phyloP scores from a whole-genome alignment of 2,329 filamentous ascomycete genomes.

The Colletotrichum melonis region DNA sequence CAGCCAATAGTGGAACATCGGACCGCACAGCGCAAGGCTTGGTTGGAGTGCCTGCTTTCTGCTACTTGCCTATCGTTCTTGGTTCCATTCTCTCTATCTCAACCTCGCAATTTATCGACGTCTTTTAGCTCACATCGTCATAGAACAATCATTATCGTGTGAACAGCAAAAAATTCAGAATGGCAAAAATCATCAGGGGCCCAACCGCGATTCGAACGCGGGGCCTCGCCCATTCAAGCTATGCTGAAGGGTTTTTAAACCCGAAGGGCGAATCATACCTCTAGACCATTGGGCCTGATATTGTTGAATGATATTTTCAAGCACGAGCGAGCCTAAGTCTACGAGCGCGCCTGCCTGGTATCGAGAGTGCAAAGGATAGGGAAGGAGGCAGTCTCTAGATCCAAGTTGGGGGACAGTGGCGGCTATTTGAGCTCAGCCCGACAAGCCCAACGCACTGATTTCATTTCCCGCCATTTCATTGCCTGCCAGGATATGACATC shows the following conservation, averaged over 20 bases:
- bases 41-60: not conserved
- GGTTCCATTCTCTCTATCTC: too few species aligned
- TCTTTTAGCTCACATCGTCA: too few species aligned
- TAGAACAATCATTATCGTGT: too few species aligned
- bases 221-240: constrained; percentile 32
- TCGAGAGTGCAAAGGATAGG: not conserved
- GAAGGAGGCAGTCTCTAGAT: not conserved
- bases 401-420: not conserved
- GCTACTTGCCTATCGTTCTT: not conserved
- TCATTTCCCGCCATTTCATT: not conserved
- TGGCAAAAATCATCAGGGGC: constrained; percentile 5
- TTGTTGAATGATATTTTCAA: accelerated
- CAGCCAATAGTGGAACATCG: not conserved
- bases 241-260: constrained; percentile 10
- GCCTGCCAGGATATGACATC: not conserved
- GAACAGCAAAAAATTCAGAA: too few species aligned
- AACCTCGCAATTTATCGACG: too few species aligned
- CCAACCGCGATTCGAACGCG: constrained; percentile 32
- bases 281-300: constrained; percentile 30
- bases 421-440: not conserved
- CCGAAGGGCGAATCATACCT: constrained; percentile 35
- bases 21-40: too few species aligned
- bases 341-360: too few species aligned
- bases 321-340: too few species aligned
- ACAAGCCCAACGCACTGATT: not conserved